Base-by-base conservation (phyloP, 106 monocot genomes). In the Dendrobium huoshanense region DNA sequence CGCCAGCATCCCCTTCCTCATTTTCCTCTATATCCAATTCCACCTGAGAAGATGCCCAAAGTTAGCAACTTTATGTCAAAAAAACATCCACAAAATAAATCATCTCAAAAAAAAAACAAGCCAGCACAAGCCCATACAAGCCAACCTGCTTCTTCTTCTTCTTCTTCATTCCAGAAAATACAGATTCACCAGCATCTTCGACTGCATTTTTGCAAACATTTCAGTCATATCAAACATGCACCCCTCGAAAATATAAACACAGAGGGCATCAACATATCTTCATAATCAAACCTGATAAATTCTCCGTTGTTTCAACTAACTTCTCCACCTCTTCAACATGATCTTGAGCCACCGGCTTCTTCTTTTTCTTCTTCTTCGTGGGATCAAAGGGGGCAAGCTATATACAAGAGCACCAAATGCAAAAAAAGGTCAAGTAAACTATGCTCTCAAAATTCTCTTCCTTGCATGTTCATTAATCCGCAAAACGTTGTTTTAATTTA, bases 61-160 rank as follows among this genome's bases (percentile, higher is more conserved):
- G 67, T 25, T 13, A 80, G 5, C 17, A 80, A 58, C 27, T 43
- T 55, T 31, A 10, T 20, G 76, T 16, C 41, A 41, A 41, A 56
- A 1, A 40, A 75, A 16, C 3, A 20, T 17, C 41, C 2, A 29
- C 18, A 55, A 73, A 16, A 20, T 2, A 67, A 16, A 9, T 29
- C 40, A 24, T 33, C 42, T 1, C 25, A 19, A 64, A 31, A 61
- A 20, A 19, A 40, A 16, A 22, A 37, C 37, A 37, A 37, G 24
- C 61, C 67, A 37, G 19, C 19, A 55, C 19, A 8, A 33, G 42
- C 72, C 8, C 37, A 16, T 33, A 7, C 4, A 51, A 78, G 84
- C 83, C 56, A 72, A 95, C 98, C 80, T 58, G 97, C 79, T 98
- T 98, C 88, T 94, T 98, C 79, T 98, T 98, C 88, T 98, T 98